Evolutionary conservation across 768 basidiomycete species (phyloP).

Genomic region (Agaricus bisporus): DNA sequence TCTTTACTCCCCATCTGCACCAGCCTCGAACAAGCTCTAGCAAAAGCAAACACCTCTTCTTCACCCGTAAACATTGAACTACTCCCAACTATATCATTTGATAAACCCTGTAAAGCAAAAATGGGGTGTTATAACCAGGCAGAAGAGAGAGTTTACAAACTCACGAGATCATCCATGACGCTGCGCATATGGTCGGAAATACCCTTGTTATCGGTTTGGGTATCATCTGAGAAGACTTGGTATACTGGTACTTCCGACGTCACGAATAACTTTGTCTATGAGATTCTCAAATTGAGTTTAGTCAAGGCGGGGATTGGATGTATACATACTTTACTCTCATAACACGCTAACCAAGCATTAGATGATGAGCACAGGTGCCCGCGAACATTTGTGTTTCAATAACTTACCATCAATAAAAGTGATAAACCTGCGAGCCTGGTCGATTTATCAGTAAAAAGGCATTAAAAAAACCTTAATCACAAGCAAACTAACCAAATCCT

Average conservation of each 20-base stretch:
- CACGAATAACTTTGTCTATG: slow-evolving; percentile 82
- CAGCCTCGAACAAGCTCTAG: slow-evolving; percentile 82
- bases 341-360: slow-evolving; percentile 54
- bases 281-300: background rate
- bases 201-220: slow-evolving; percentile 26
- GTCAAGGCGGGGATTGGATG: background rate
- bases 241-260: slow-evolving; percentile 91
- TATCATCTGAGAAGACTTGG: slow-evolving; percentile 81
- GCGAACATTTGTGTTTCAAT: background rate
- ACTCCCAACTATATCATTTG: slow-evolving; percentile 66
- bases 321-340: slow-evolving; percentile 71
- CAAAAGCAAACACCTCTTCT: slow-evolving; percentile 97
- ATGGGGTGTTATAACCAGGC: slow-evolving; percentile 3
- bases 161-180: slow-evolving; percentile 93
- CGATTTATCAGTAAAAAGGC: slow-evolving; percentile 4
- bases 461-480: background rate
- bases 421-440: slow-evolving; percentile 90
- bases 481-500: slow-evolving; percentile 64
- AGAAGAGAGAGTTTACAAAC: slow-evolving; percentile 11
- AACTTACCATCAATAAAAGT: slow-evolving; percentile 88
- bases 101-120: slow-evolving; percentile 54
- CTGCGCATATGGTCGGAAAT: slow-evolving; percentile 84
- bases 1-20: slow-evolving; percentile 90
- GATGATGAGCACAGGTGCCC: background rate
- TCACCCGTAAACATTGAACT: slow-evolving; percentile 94